phyloP scores from a whole-genome alignment of 768 basidiomycete genomes.

The Agaricus blazei region DNA sequence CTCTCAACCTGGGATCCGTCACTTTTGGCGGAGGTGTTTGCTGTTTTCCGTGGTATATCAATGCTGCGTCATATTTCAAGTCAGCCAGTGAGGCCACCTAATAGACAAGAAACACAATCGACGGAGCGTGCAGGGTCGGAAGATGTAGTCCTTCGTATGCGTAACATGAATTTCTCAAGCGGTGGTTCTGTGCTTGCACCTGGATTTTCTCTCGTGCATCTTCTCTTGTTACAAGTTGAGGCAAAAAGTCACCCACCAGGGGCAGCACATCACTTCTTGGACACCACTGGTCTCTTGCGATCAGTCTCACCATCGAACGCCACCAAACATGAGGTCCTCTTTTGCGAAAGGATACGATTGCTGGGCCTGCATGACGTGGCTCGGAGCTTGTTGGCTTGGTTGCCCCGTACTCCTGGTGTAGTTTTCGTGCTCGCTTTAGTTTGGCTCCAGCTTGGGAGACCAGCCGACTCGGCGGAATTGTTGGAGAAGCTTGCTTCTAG shows the following conservation, averaged over 20 bases:
- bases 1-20: conserved; percentile 60
- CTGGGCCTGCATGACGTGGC: conserved; percentile 60
- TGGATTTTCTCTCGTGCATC: conserved; percentile 59
- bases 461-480: conserved; percentile 67
- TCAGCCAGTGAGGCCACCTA: conserved; percentile 44
- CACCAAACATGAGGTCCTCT: conserved; percentile 61
- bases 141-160: conserved; percentile 65
- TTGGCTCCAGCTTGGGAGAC: conserved; percentile 57
- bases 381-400: conserved; percentile 64
- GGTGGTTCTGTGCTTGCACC: conserved; percentile 37
- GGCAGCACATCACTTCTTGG: conserved; percentile 68
- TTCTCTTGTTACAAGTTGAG: conserved; percentile 50
- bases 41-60: conserved; percentile 72
- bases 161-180: conserved; percentile 67
- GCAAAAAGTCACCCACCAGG: conserved; percentile 45
- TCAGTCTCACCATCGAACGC: conserved; percentile 65
- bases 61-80: conserved; percentile 59
- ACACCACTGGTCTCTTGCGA: conserved; percentile 59
- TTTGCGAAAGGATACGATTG: conserved; percentile 64
- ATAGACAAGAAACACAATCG: conserved; percentile 9
- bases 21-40: conserved; percentile 68
- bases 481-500: conserved; percentile 72
- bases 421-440: conserved; percentile 70
- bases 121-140: conserved; percentile 26
- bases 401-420: conserved; percentile 74